These are phyloP conservation scores for Thermothelomyces thermophilus DNA, from an alignment of 2,329 filamentous ascomycete species.

Conservation along the genomic window DNA sequence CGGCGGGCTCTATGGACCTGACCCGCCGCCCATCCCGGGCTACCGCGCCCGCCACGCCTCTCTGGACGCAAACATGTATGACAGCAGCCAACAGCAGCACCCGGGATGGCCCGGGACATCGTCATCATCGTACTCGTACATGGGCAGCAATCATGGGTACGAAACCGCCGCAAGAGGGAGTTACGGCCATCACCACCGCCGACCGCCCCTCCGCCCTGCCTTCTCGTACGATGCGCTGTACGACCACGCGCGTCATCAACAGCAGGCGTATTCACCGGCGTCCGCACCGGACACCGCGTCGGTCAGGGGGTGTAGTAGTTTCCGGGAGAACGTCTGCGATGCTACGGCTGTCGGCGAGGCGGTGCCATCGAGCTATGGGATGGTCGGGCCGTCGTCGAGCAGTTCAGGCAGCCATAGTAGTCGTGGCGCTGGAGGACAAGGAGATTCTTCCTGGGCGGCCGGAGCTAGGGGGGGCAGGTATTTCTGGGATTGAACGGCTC, in stretches of 20 bases:
- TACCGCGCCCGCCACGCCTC: slow-evolving; percentile 18
- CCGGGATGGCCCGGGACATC: neutral
- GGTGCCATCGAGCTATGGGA: neutral
- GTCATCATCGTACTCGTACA: slow-evolving; percentile 1
- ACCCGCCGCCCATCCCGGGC: neutral
- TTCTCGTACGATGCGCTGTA: slow-evolving; percentile 16
- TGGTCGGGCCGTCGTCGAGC: neutral
- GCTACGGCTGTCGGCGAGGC: too few species aligned
- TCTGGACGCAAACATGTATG: slow-evolving; percentile 19
- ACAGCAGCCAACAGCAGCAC: neutral
- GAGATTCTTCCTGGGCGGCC: slow-evolving; percentile 9
- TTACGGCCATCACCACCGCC: neutral
- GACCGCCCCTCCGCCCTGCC: slow-evolving; percentile 11
- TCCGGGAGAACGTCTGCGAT: neutral
- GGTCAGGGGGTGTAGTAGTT: neutral
- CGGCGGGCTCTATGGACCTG: neutral
- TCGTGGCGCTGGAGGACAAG: neutral
- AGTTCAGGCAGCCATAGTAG: neutral
- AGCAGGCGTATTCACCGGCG: slow-evolving; percentile 1
- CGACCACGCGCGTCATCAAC: slow-evolving; percentile 10
- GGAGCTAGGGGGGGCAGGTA: slow-evolving; percentile 12
- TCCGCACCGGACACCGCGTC: neutral
- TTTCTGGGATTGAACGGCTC: slow-evolving; percentile 22
- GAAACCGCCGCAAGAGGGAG: neutral
- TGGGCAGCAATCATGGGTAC: neutral